These are phyloP conservation scores for Bipolaris sorokiniana DNA, from an alignment of 2,329 filamentous ascomycete species.

Conservation along the genomic window DNA sequence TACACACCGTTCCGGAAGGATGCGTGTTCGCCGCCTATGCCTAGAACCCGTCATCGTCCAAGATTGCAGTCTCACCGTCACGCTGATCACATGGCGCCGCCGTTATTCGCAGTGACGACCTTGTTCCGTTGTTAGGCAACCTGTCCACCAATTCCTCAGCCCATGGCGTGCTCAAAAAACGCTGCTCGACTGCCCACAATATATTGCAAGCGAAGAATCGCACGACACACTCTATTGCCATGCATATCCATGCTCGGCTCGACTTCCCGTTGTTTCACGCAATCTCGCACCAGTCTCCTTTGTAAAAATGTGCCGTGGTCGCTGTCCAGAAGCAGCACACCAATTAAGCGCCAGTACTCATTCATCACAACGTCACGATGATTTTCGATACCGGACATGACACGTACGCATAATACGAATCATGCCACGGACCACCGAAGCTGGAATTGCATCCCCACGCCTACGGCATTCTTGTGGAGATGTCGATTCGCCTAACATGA, in stretches of 20 bases:
- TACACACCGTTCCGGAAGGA: conserved; percentile 4
- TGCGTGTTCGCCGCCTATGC: conserved; percentile 12
- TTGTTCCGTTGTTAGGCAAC: conserved; percentile 9
- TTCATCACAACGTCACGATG: conserved; percentile 11
- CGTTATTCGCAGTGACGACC: conserved; percentile 1
- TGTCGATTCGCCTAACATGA: conserved; percentile 13
- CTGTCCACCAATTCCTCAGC: conserved; percentile 17
- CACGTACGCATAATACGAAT: conserved; percentile 9
- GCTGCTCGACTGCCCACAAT: background rate
- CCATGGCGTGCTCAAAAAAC: conserved; percentile 9
- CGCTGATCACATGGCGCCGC: conserved; percentile 5
- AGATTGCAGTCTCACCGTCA: conserved; percentile 10
- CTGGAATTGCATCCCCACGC: conserved; percentile 27
- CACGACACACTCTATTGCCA: background rate
- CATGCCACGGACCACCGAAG: conserved; percentile 11
- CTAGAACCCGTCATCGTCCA: conserved; percentile 6
- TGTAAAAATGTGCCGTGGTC: background rate
- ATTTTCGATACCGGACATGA: conserved; percentile 9
- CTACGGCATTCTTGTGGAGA: conserved; percentile 19
- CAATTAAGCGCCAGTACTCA: background rate
- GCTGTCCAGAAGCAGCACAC: background rate
- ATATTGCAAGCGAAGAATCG: background rate
- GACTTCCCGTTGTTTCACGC: too few species aligned
- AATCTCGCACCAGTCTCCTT: too few species aligned
- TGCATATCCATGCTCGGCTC: too few species aligned